phyloP scores from a whole-genome alignment of 78 protist species.

The Dictyostelium purpureum region DNA sequence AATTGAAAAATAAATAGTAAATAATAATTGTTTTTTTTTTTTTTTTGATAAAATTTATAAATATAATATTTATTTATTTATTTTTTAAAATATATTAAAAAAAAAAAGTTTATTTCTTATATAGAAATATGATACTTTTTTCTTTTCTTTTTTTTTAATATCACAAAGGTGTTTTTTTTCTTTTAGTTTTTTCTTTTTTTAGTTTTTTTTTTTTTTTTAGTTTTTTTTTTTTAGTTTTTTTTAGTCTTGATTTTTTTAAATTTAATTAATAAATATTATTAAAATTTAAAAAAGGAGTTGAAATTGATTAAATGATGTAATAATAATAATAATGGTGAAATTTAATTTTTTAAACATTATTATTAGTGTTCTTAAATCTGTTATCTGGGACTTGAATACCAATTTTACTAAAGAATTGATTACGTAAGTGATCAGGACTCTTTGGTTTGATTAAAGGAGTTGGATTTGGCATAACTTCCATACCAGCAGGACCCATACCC shows the following conservation, averaged over 20 bases:
- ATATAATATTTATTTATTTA: no score
- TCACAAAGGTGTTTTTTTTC: no score
- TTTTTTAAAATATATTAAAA: no score
- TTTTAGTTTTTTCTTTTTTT: no score
- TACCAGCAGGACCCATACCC: conserved; percentile 31
- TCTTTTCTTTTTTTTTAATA: no score
- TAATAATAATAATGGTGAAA: neutral
- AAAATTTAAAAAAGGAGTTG: neutral
- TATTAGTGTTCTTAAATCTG: neutral
- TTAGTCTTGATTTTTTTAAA: no score
- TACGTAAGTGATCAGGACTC: conserved; percentile 7
- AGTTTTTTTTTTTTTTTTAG: neutral
- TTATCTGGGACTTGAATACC: conserved; percentile 8
- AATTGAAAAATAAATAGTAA: no score
- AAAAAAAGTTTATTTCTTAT: no score
- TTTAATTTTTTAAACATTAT: no score
- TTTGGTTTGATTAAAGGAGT: conserved; percentile 23
- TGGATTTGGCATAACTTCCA: neutral
- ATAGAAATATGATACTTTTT: no score
- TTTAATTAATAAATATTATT: neutral
- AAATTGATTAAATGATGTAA: neutral
- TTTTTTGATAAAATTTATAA: no score
- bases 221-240: neutral
- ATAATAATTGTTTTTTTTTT: no score
- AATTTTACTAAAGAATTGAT: conserved; percentile 43